phyloP scores from a whole-genome alignment of 257 asterid species.

The Sherardia arvensis region DNA sequence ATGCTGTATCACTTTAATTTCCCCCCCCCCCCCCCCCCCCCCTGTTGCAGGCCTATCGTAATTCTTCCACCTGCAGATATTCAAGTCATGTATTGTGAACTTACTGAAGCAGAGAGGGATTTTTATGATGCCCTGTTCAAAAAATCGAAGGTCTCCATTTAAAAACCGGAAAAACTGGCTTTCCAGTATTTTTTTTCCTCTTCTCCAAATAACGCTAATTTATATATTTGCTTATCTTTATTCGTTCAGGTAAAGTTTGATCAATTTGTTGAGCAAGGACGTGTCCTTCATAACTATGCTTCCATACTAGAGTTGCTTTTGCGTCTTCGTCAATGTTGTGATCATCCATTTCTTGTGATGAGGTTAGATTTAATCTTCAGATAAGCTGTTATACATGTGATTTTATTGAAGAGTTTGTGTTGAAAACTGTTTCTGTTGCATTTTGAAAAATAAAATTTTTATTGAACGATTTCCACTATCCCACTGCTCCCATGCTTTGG shows the following conservation, averaged over 20 bases:
- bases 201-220: neutral
- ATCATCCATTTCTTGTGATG: constrained; percentile 96
- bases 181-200: neutral
- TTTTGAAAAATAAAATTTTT: neutral
- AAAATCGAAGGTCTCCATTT: constrained; percentile 61
- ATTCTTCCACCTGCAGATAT: constrained; percentile 90
- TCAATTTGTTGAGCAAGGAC: constrained; percentile 96
- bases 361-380: constrained; percentile 41
- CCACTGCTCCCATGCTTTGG: neutral
- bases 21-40: neutral
- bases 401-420: neutral
- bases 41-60: constrained; percentile 61
- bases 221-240: constrained; percentile 10
- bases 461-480: neutral
- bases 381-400: neutral
- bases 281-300: constrained; percentile 95
- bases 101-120: constrained; percentile 77
- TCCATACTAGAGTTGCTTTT: constrained; percentile 90
- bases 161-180: constrained; percentile 1
- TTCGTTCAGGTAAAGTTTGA: constrained; percentile 72
- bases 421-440: neutral
- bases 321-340: constrained; percentile 99
- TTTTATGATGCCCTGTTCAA: constrained; percentile 89
- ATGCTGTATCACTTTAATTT: neutral
- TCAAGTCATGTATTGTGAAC: constrained; percentile 79